Base-by-base conservation (phyloP, 2,329 filamentous ascomycete species). In the Raffaelea ambrosiae region DNA sequence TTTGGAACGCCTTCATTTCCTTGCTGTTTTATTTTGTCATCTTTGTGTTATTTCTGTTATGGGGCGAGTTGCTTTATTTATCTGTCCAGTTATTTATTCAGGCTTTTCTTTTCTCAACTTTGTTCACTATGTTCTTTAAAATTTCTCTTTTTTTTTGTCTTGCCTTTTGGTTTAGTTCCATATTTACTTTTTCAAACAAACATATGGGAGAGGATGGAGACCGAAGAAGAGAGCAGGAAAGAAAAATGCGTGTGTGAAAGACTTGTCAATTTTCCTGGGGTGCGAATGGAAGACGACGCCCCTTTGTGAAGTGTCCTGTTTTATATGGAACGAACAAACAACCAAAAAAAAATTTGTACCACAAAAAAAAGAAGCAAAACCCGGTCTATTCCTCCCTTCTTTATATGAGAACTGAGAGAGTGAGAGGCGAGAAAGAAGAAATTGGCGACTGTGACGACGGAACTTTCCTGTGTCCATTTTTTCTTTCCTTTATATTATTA, bases 261-360 rank as follows among this genome's bases (percentile, higher is more conserved):
- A n/a, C n/a, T n/a, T n/a, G n/a, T n/a, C n/a, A n/a, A n/a, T n/a
- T n/a, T n/a, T n/a, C n/a, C n/a, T n/a, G n/a, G n/a, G n/a, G n/a
- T n/a, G n/a, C n/a, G n/a, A n/a, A n/a, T n/a, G n/a, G n/a, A n/a
- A n/a, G n/a, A n/a, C n/a, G n/a, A n/a, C n/a, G n/a, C n/a, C n/a
- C n/a, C n/a, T 49, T 35, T 21, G 29, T 44, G 16, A 31, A 19
- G 20, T 41, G 46, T 50, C 40, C 48, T 53, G 48, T 51, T 51
- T 53, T 48, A 51, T 51, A 43, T 29, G 26, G 26, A 29, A 29
- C 26, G 26, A 29, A 13, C 13, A 39, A 38, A 38, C 8, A 38
- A 38, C 7, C 14, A 38, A 38, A 38, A 14, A 9, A 38, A 38
- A 38, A 38, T n/a, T 38, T n/a, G 13, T 19, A 38, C 35, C 16